Conservation (phyloP, 2,329 filamentous ascomycete genomes). For the Colletotrichum orbiculare region DNA sequence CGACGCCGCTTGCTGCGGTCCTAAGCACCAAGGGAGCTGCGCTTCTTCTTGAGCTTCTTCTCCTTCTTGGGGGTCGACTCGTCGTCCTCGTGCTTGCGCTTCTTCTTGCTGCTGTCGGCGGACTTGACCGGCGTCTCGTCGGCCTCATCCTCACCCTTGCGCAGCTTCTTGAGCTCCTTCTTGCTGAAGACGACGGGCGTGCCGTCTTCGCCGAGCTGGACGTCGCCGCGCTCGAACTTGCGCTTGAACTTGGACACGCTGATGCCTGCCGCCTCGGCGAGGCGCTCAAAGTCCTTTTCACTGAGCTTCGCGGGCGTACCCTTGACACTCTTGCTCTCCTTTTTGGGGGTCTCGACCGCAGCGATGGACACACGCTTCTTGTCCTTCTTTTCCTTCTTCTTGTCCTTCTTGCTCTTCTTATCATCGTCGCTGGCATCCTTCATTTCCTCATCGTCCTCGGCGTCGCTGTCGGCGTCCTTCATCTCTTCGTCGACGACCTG, state of each 20-base stretch:
- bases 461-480: slow-evolving; percentile 48
- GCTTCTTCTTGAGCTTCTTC: slow-evolving; percentile 64
- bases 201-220: slow-evolving; percentile 73
- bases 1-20: slow-evolving; percentile 31
- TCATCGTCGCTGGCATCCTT: slow-evolving; percentile 47
- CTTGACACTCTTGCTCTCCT: slow-evolving; percentile 42
- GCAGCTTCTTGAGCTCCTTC: slow-evolving; percentile 80
- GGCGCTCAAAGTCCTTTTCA: slow-evolving; percentile 66
- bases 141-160: slow-evolving; percentile 68
- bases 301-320: slow-evolving; percentile 53
- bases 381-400: slow-evolving; percentile 56
- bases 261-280: slow-evolving; percentile 75
- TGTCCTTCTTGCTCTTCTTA: slow-evolving; percentile 49
- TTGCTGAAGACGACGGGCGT: slow-evolving; percentile 76
- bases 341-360: slow-evolving; percentile 47
- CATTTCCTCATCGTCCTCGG: slow-evolving; percentile 56
- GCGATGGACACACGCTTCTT: slow-evolving; percentile 37
- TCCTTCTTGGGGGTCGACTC: slow-evolving; percentile 73
- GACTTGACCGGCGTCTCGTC: slow-evolving; percentile 56
- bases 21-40: slow-evolving; percentile 39
- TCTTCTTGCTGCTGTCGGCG: slow-evolving; percentile 66
- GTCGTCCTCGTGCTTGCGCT: slow-evolving; percentile 76
- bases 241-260: slow-evolving; percentile 82
- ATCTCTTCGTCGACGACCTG: slow-evolving; percentile 59
- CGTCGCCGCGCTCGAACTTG: slow-evolving; percentile 81